Percentiles rank a stretch among this genome's conserved stretches.
These are phyloP conservation scores for Pyrenochaeta sp. DNA, from an alignment of 2,329 filamentous ascomycete genomes.

Conservation along the genomic window DNA sequence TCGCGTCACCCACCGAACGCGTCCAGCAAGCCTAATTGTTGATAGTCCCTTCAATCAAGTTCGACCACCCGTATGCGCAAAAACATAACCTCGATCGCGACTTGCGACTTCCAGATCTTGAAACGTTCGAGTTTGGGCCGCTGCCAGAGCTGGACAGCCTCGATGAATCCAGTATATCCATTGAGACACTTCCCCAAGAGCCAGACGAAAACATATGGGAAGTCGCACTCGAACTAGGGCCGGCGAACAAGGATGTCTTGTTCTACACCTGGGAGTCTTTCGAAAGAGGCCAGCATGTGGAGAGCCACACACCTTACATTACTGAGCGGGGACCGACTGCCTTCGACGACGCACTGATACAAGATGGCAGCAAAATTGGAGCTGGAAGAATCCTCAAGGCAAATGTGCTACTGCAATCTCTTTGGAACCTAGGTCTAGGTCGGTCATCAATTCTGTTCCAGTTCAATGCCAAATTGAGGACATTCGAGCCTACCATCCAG, in stretches of 20 bases:
- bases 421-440: slow-evolving; percentile 74
- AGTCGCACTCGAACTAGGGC: slow-evolving; percentile 42
- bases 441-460: slow-evolving; percentile 75
- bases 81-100: slow-evolving; percentile 44
- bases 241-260: slow-evolving; percentile 36
- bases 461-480: slow-evolving; percentile 62
- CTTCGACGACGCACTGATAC: slow-evolving; percentile 68
- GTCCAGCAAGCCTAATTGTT: slow-evolving; percentile 32
- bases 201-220: slow-evolving; percentile 53
- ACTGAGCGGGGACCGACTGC: slow-evolving; percentile 72
- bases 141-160: slow-evolving; percentile 45
- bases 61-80: slow-evolving; percentile 53
- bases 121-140: slow-evolving; percentile 51
- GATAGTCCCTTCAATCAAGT: slow-evolving; percentile 45
- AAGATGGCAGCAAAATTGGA: slow-evolving; percentile 53
- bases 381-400: slow-evolving; percentile 50
- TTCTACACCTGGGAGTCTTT: slow-evolving; percentile 78
- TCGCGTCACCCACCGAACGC: slow-evolving; percentile 36
- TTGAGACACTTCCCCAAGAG: slow-evolving; percentile 32
- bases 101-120: slow-evolving; percentile 49
- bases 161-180: slow-evolving; percentile 41
- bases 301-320: slow-evolving; percentile 63
- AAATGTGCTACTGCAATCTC: slow-evolving; percentile 56
- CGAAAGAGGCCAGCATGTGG: slow-evolving; percentile 52
- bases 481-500: slow-evolving; percentile 60